Evolutionary conservation across 2,329 filamentous ascomycete genomes (phyloP), one percentile per base, ranked within the genome.

Genomic region (Fusarium anguioides): DNA sequence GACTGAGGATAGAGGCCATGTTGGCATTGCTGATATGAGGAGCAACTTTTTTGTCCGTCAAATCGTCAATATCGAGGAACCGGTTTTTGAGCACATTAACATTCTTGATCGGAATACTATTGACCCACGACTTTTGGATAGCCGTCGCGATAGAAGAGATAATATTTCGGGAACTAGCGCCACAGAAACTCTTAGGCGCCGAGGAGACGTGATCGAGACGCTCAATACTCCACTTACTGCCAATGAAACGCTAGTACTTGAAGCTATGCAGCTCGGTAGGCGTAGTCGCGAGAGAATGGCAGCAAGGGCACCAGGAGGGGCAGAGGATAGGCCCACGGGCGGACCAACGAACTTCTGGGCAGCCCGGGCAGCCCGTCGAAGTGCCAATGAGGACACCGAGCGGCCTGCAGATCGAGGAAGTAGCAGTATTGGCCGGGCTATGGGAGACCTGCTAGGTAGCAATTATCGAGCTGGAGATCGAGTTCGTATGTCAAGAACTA

Each of bases 1-100:
- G 94, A 92, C 94, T 10, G 96, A 99, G 78, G 92, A 97, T 72
- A 90, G 92, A 65, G 91, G 90, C 5, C 84, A 89, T 55, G 83
- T 94, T 17, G 92, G 91, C 35, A 83, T 95, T 36, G 90, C 90
- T 7, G 92, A 96, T 76, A 80, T 92, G 47, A 86, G 92, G 27
- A 86, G 83, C 69, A 87, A 89, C 21, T 89, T 93, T 64, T 81
- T 85, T 44, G 84, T 87, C 49, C 87, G 89, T 42, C 92, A 96
- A 75, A 84, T 91, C 29, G 81, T 96, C 27, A 81, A 86, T 26
- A 82, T 95, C 39, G 86, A 89, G 68, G 83, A 87, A 50, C 83
- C 85, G 24, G 83, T 83, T 5, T 84, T 88, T 47, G 82, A 87
- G 53, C 84, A 85, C 59, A 75, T 90, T 18, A 80, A 82, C 41